phyloP scores from a whole-genome alignment of 108 stramenopile genomes.

The Pseudonitzschia pungens region DNA sequence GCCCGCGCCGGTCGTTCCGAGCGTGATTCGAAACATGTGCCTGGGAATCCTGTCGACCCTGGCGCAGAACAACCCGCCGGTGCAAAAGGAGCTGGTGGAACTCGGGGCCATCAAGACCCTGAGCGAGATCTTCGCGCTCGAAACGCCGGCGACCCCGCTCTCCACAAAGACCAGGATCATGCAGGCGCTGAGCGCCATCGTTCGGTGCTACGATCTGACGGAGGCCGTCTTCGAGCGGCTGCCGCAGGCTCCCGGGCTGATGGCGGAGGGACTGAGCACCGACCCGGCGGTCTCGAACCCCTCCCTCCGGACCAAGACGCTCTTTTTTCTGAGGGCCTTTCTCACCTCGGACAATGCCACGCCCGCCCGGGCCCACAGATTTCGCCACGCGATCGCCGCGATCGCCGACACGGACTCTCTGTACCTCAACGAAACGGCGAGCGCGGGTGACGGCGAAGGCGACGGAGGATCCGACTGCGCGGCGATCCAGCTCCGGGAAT shows the following conservation, averaged over 20 bases:
- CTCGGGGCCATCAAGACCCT: constrained; percentile 59
- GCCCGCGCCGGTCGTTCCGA: constrained; percentile 38
- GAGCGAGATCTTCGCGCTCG: constrained; percentile 48
- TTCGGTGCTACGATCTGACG: constrained; percentile 62
- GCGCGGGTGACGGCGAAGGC: no score
- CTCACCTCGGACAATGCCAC: constrained; percentile 61
- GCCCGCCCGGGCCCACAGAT: constrained; percentile 34
- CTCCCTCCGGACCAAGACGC: constrained; percentile 42
- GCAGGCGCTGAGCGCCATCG: constrained; percentile 66
- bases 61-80: constrained; percentile 81
- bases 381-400: constrained; percentile 35
- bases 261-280: constrained; percentile 44
- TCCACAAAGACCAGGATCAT: constrained; percentile 56
- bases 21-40: constrained; percentile 48
- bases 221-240: constrained; percentile 66
- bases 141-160: constrained; percentile 14
- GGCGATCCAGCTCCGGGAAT: constrained; percentile 72
- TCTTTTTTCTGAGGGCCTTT: constrained; percentile 75
- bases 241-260: constrained; percentile 44
- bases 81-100: constrained; percentile 75
- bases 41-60: constrained; percentile 69
- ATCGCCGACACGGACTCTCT: constrained; percentile 42
- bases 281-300: constrained; percentile 14
- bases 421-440: neutral
- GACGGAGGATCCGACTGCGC: constrained; percentile 11